Evolutionary conservation across 2,329 filamentous ascomycete genomes (phyloP), one percentile per base, ranked within the genome.

Genomic region (Lecanicillium sp.): DNA sequence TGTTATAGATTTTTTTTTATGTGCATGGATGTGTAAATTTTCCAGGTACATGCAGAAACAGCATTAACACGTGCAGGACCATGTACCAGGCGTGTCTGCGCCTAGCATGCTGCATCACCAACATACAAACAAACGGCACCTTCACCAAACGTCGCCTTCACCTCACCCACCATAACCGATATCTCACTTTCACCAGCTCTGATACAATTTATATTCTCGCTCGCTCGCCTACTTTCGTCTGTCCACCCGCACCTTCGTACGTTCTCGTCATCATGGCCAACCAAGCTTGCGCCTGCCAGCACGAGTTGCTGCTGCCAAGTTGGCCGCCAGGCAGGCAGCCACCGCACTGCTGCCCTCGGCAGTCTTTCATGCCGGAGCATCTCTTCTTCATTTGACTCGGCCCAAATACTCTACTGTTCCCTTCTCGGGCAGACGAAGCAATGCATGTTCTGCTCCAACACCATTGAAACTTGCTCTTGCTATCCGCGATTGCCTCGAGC

Each of bases 391-490:
- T 23, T 30, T 30, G 19, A 24, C 4, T 17, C n/a, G n/a, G n/a
- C n/a, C n/a, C n/a, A n/a, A n/a, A n/a, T n/a, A n/a, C n/a, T 32
- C 14, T 32, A n/a, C 10, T 27, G 24, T 21, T 33, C 36, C 21
- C 15, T 23, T 26, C 30, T 38, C 24, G 19, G 23, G 38, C 38
- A 42, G 38, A 48, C 38, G 23, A 27, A 38, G 45, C 38, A 42
- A 48, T 48, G 45, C 45, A 42, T 32, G 36, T 41, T 38, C 36
- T 37, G 29, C 45, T 42, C 37, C 30, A 32, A 42, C 37, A 42
- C 26, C 35, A 27, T 48, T 48, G 45, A 48, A 36, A 6, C 38
- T 48, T 48, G 45, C 45, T 48, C 38, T 48, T 42, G 38, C 45
- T 48, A 19, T 2, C 27, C 32, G 27, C 29, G 14, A 48, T 26